A percentile compares a stretch with the other conserved stretches of the same genome.
phyloP scores from a whole-genome alignment of 2,329 filamentous ascomycete genomes.

The Penicillium italicum region DNA sequence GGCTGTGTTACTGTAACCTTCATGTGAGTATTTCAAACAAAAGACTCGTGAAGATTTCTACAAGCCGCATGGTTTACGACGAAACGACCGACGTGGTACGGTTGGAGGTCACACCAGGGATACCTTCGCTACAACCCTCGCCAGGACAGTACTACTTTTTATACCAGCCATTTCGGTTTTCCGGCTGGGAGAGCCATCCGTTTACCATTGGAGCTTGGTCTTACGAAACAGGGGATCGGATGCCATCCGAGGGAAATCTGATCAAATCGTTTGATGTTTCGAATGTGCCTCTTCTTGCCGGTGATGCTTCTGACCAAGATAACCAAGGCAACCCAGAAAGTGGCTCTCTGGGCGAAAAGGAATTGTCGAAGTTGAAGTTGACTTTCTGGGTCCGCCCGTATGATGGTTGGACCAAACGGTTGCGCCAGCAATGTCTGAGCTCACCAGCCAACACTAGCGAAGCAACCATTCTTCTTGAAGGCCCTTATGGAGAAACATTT shows the following conservation, averaged over 20 bases:
- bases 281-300: slow-evolving; percentile 28
- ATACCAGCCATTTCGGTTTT: slow-evolving; percentile 45
- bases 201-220: slow-evolving; percentile 45
- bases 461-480: slow-evolving; percentile 47
- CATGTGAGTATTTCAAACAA: slow-evolving; percentile 27
- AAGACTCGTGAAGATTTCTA: slow-evolving; percentile 29
- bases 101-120: slow-evolving; percentile 43
- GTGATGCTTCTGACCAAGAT: slow-evolving; percentile 1
- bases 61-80: slow-evolving; percentile 44
- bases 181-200: slow-evolving; percentile 52
- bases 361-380: slow-evolving; percentile 32
- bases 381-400: slow-evolving; percentile 52
- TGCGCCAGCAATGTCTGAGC: slow-evolving; percentile 37
- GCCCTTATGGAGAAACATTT: slow-evolving; percentile 47
- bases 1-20: slow-evolving; percentile 46
- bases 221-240: slow-evolving; percentile 9
- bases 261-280: slow-evolving; percentile 15
- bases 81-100: slow-evolving; percentile 45
- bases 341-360: background rate
- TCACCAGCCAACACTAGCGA: slow-evolving; percentile 24
- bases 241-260: background rate
- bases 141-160: slow-evolving; percentile 53
- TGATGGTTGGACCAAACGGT: slow-evolving; percentile 50
- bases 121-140: slow-evolving; percentile 32
- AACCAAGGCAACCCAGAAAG: background rate